phyloP scores from a whole-genome alignment of 2,329 filamentous ascomycete species.

The Sarocladium oryzae region DNA sequence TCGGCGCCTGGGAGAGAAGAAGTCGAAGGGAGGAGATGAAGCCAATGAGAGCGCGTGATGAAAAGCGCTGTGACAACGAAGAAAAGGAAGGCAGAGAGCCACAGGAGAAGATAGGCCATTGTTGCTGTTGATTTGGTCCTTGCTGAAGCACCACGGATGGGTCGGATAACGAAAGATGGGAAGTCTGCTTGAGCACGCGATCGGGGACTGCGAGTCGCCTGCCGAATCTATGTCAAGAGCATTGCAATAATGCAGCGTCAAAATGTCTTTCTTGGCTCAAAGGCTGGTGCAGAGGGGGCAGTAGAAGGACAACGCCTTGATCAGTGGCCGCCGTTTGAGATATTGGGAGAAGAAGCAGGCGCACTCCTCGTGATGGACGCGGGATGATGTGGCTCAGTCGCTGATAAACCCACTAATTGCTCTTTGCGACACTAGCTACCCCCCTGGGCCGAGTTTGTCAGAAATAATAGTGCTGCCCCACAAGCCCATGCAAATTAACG shows the following conservation, averaged over 20 bases:
- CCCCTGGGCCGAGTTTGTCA: neutral
- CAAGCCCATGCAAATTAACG: too few species aligned
- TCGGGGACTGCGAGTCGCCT: neutral
- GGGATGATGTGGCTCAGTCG: neutral
- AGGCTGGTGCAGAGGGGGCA: neutral
- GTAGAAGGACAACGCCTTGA: neutral
- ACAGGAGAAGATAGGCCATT: constrained; percentile 81
- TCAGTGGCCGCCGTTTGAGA: too few species aligned
- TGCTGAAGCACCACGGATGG: constrained; percentile 6
- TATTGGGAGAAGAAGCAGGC: too few species aligned
- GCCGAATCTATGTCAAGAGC: neutral
- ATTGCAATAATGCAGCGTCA: neutral
- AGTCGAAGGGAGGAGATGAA: constrained; percentile 56
- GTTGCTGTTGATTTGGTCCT: constrained; percentile 16
- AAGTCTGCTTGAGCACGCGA: too few species aligned
- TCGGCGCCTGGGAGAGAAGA: constrained; percentile 38
- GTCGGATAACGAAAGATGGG: too few species aligned
- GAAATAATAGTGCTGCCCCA: too few species aligned
- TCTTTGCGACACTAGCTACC: neutral
- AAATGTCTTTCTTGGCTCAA: neutral
- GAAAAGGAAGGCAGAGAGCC: constrained; percentile 64
- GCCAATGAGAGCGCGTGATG: constrained; percentile 73
- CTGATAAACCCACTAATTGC: neutral
- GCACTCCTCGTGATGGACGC: too few species aligned
- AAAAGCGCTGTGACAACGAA: constrained; percentile 69